Percentiles rank a stretch among this genome's conserved stretches.
These are phyloP conservation scores for Yamagishiella unicocca DNA, from an alignment of 139 green algal species.

Conservation along the genomic window DNA sequence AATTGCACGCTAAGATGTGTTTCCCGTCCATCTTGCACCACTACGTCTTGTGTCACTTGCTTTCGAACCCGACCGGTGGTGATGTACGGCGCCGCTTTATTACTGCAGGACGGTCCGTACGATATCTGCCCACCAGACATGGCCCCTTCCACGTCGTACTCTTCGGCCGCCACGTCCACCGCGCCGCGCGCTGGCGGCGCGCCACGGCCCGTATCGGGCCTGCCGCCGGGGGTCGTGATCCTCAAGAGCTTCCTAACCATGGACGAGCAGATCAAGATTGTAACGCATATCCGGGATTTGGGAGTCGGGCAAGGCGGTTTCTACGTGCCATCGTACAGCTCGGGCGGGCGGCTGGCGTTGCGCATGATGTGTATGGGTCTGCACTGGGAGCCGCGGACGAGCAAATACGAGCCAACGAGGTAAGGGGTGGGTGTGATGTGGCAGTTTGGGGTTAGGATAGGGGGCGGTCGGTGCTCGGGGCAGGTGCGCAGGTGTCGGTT, in stretches of 20 bases:
- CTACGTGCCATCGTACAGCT: constrained; percentile 68
- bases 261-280: constrained; percentile 65
- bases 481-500: no score
- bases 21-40: no score
- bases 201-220: neutral
- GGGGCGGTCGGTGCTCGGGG: no score
- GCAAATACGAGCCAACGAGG: constrained; percentile 60
- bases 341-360: constrained; percentile 60
- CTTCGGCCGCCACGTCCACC: neutral
- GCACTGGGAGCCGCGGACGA: constrained; percentile 62
- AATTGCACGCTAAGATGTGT: no score
- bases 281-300: constrained; percentile 53
- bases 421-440: no score
- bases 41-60: no score
- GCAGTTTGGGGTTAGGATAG: no score
- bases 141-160: neutral
- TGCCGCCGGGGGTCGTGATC: constrained; percentile 68
- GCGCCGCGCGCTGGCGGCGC: neutral
- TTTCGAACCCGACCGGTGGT: no score
- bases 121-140: constrained; percentile 55
- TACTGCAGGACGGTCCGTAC: constrained; percentile 40
- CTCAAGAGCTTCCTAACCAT: constrained; percentile 63
- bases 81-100: no score
- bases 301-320: constrained; percentile 73
- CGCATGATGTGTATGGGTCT: constrained; percentile 78